phyloP scores from a whole-genome alignment of 352 stramenopile species.

The Phytophthora boehmeriae region DNA sequence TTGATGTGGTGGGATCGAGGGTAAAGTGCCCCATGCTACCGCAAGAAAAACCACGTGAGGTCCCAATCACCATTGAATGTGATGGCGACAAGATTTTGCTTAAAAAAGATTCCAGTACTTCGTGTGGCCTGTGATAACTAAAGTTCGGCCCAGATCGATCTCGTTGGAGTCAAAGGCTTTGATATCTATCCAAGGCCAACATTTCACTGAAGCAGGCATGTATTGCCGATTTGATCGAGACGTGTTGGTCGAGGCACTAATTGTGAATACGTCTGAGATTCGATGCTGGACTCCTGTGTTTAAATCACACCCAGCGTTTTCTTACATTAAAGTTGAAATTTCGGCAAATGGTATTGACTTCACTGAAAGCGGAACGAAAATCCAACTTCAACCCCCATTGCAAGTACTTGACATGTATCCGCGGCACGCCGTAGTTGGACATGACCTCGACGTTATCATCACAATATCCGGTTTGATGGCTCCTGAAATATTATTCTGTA shows the following conservation, averaged over 20 bases:
- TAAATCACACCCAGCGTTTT: constrained; percentile 12
- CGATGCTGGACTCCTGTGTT: constrained; percentile 32
- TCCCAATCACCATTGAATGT: constrained; percentile 39
- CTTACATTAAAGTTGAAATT: constrained; percentile 33
- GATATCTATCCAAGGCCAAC: constrained; percentile 28
- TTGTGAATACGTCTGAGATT: constrained; percentile 29
- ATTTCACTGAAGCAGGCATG: constrained; percentile 25
- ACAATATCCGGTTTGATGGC: constrained; percentile 24
- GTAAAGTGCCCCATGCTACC: constrained; percentile 38
- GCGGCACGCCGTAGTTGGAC: constrained; percentile 29
- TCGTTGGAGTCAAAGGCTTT: constrained; percentile 15
- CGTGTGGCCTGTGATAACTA: constrained; percentile 13
- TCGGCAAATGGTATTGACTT: constrained; percentile 45
- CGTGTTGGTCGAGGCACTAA: constrained; percentile 8
- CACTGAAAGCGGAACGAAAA: constrained; percentile 20
- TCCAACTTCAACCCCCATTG: constrained; percentile 33
- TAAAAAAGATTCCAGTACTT: constrained; percentile 43
- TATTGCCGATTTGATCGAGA: constrained; percentile 31
- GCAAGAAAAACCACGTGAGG: constrained; percentile 6
- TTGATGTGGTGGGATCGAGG: not conserved
- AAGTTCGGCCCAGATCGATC: constrained; percentile 29
- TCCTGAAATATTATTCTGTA: constrained; percentile 29
- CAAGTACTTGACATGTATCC: constrained; percentile 35
- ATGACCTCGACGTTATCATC: constrained; percentile 30
- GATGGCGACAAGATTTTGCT: constrained; percentile 21